These are phyloP conservation scores for Lentinula detonsa DNA, from an alignment of 768 basidiomycete species.

Conservation along the genomic window DNA sequence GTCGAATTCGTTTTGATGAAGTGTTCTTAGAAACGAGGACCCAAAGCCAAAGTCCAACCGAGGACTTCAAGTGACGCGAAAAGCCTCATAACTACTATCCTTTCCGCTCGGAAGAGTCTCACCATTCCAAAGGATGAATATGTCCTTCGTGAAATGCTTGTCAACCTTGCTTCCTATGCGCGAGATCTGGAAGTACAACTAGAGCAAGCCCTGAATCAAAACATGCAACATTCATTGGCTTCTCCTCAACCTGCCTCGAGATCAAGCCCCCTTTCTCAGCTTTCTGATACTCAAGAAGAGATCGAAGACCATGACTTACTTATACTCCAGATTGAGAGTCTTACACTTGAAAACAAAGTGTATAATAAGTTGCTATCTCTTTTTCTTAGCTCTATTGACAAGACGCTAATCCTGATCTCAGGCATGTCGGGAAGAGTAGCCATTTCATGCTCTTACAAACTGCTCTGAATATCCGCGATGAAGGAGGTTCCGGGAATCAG, in stretches of 20 bases:
- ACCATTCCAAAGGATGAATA: background rate
- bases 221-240: background rate
- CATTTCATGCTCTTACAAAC: slow-evolving; percentile 2
- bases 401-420: background rate
- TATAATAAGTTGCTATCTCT: background rate
- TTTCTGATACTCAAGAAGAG: background rate
- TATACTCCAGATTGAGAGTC: background rate
- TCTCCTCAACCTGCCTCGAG: background rate
- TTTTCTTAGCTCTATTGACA: background rate
- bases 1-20: background rate
- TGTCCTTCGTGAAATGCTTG: background rate
- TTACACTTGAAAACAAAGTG: background rate
- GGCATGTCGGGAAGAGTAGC: background rate
- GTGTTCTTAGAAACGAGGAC: background rate
- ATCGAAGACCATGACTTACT: background rate
- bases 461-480: background rate
- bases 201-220: background rate
- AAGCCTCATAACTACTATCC: slow-evolving; percentile 2
- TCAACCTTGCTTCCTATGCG: background rate
- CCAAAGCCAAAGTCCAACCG: background rate
- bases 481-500: background rate
- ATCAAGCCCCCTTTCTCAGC: background rate
- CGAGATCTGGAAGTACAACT: background rate
- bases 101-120: background rate
- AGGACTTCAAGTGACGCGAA: background rate